Conservation (phyloP, 2,329 filamentous ascomycete species). For the Lachnellula willkommii region DNA sequence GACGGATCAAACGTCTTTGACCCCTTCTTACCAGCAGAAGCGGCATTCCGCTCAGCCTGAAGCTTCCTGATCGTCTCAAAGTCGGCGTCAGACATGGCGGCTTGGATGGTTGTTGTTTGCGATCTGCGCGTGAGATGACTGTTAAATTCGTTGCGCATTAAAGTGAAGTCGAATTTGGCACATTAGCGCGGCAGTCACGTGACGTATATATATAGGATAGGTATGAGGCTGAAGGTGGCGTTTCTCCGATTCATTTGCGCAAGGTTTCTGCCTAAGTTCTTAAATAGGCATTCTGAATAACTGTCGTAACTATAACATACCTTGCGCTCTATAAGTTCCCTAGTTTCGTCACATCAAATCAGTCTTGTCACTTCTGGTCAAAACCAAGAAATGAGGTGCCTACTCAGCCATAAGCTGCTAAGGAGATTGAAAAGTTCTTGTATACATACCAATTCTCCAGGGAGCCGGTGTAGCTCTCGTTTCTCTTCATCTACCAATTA, state of each 20-base stretch:
- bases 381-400: neutral
- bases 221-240: no score
- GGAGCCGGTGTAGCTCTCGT: neutral
- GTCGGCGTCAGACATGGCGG: slow-evolving; percentile 66
- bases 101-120: slow-evolving; percentile 7
- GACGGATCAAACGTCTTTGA: slow-evolving; percentile 72
- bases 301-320: no score
- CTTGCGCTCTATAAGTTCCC: no score
- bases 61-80: slow-evolving; percentile 83
- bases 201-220: neutral
- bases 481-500: no score
- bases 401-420: neutral
- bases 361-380: neutral
- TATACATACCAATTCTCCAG: neutral
- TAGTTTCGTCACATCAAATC: neutral
- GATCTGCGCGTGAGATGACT: neutral
- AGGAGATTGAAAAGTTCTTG: neutral
- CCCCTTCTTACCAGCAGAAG: slow-evolving; percentile 72
- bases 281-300: no score
- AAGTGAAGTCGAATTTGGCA: neutral
- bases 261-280: no score
- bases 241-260: no score
- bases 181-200: neutral
- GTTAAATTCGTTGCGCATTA: neutral
- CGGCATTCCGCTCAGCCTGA: slow-evolving; percentile 87